Conservation (phyloP, 768 basidiomycete species). For the Porpolomopsis calyptriformis region DNA sequence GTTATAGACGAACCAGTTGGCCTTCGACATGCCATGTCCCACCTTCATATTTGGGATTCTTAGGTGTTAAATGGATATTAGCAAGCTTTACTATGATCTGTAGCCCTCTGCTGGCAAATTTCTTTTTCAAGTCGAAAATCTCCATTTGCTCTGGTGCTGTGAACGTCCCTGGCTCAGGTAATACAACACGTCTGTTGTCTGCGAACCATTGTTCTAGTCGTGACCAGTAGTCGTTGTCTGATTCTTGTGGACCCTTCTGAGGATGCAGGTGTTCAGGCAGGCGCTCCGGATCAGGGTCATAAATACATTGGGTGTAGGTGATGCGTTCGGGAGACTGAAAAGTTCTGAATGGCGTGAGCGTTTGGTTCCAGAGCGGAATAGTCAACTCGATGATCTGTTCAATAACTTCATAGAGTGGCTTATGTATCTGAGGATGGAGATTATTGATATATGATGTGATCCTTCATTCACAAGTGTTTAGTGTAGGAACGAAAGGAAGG, state of each 20-base stretch:
- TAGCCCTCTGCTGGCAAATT: slow-evolving; percentile 10
- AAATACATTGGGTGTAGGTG: slow-evolving; percentile 3
- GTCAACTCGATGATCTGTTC: slow-evolving; percentile 19
- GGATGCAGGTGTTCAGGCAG: slow-evolving; percentile 5
- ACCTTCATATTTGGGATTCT: slow-evolving; percentile 26
- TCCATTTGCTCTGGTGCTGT: slow-evolving; percentile 5
- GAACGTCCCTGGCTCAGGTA: slow-evolving; percentile 12
- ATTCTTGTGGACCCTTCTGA: slow-evolving; percentile 4
- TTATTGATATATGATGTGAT: slow-evolving; percentile 32
- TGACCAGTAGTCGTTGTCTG: slow-evolving; percentile 7
- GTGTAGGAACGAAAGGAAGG: slow-evolving; percentile 1
- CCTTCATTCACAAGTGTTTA: slow-evolving; percentile 3
- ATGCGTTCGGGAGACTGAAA: slow-evolving; percentile 3
- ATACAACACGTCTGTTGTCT: slow-evolving; percentile 5
- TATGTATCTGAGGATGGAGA: slow-evolving; percentile 21
- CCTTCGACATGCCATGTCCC: slow-evolving; percentile 32
- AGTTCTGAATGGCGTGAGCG: slow-evolving; percentile 14
- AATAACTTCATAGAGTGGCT: slow-evolving; percentile 17
- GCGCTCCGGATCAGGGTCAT: slow-evolving; percentile 6
- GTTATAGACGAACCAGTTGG: slow-evolving; percentile 9
- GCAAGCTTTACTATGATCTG: slow-evolving; percentile 26
- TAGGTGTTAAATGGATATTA: slow-evolving; percentile 25
- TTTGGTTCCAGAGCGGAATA: slow-evolving; percentile 22
- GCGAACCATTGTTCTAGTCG: slow-evolving; percentile 7
- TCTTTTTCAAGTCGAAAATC: slow-evolving; percentile 6